Evolutionary conservation across 2,329 filamentous ascomycete species (phyloP).

Genomic region (Diaporthe australafricana): DNA sequence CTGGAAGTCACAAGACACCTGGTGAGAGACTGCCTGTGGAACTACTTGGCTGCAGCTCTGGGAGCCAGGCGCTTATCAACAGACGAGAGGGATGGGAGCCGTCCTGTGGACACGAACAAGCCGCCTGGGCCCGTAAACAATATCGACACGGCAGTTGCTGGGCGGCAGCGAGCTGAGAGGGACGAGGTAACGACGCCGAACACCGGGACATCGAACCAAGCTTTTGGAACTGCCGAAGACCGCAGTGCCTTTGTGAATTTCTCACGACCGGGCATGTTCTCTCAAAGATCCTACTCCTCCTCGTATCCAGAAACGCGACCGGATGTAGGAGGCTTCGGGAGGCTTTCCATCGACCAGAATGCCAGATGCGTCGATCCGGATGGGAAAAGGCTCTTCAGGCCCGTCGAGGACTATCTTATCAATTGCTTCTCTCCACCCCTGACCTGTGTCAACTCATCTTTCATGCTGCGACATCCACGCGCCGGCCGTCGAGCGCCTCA

Average conservation of each 20-base stretch:
- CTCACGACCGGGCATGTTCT: constrained; percentile 1
- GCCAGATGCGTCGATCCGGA: constrained; percentile 45
- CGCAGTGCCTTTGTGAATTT: constrained; percentile 41
- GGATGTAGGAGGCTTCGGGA: constrained; percentile 30
- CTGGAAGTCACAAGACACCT: constrained; percentile 69
- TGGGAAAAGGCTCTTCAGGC: constrained; percentile 75
- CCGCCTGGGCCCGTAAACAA: not conserved
- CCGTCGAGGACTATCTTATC: constrained; percentile 82
- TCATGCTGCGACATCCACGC: constrained; percentile 54
- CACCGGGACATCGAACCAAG: constrained; percentile 27
- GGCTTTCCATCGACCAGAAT: constrained; percentile 37
- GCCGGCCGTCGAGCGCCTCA: constrained; percentile 45
- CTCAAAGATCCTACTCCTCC: constrained; percentile 56
- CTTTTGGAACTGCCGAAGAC: constrained; percentile 39
- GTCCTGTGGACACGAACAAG: constrained; percentile 20
- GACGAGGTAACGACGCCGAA: constrained; percentile 21
- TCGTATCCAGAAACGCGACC: constrained; percentile 55
- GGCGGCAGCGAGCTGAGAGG: not conserved
- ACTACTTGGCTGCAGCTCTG: constrained; percentile 50
- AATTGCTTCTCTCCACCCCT: constrained; percentile 73
- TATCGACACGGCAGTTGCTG: not conserved
- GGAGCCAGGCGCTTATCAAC: constrained; percentile 26
- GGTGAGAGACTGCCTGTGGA: constrained; percentile 52
- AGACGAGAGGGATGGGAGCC: constrained; percentile 29
- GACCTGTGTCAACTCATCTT: constrained; percentile 81